Conservation (phyloP, 2,329 filamentous ascomycete species). For the Fusarium sacchari region DNA sequence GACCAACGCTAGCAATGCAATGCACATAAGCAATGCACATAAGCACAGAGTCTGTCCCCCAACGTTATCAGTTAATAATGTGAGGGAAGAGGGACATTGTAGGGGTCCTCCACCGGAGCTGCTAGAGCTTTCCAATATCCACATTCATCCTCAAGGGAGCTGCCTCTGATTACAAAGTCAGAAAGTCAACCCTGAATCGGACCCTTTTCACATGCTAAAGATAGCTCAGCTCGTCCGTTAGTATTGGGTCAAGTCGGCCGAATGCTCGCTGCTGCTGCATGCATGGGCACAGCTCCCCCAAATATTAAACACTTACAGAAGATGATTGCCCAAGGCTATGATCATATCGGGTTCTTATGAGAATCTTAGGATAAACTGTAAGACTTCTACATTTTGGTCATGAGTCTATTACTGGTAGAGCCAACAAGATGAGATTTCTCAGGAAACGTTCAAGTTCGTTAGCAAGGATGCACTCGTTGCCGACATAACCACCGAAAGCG, state of each 20-base stretch:
- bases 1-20: not conserved
- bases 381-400: not conserved
- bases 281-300: not conserved
- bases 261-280: not conserved
- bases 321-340: not conserved
- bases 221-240: not conserved
- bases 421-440: not conserved
- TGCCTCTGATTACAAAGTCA: not conserved
- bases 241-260: not conserved
- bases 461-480: not conserved
- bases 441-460: not conserved
- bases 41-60: slow-evolving; percentile 11
- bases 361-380: not conserved
- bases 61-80: slow-evolving; percentile 22
- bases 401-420: too few relatives aligned
- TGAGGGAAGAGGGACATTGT: not conserved
- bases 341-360: not conserved
- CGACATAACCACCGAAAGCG: not conserved
- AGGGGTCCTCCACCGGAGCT: not conserved
- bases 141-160: not conserved
- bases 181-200: not conserved
- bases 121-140: not conserved
- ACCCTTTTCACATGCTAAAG: not conserved
- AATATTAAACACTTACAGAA: not conserved
- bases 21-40: slow-evolving; percentile 22